Evolutionary conservation across 2,329 filamentous ascomycete genomes (phyloP), one percentile per base, ranked within the genome.

Genomic region (Epicoccum nigrum): DNA sequence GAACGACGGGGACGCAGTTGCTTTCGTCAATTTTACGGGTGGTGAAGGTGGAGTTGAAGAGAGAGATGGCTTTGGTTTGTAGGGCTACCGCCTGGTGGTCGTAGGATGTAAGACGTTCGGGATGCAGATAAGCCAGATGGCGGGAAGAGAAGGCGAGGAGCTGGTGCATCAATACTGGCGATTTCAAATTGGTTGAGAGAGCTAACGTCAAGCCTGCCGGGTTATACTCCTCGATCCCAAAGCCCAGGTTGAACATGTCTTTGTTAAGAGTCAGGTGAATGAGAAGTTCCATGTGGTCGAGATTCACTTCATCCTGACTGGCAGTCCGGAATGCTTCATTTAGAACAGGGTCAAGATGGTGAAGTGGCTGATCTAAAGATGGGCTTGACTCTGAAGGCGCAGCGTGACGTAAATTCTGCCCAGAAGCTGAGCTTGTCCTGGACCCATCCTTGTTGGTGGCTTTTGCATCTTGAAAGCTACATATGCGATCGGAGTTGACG

Each of bases 121-220:
- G 69, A 7, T 61, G 53, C 2, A 71, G 23, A 27, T 55, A 58
- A 3, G 72, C 67, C 2, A 74, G 56, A 42, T 74, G 72, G 2
- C 68, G 64, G 2, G 74, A 67, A 12, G 73, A 73, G 31, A 73
- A 69, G 20, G 73, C 71, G 13, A 76, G 65, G 8, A 76, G 43
- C 45, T 70, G 58, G 52, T 75, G 62, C 41, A 77, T 56, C 21
- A 77, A 65, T 47, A 71, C 76, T 2, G 73, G 28, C 7, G 28
- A 30, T 4, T 61, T 47, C 2, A 74, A 53, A 8, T 54, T 60
- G 5, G 48, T 46, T 16, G 61, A 58, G 3, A 74, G 44, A 4
- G 59, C 57, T 4, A 65, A 15, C 16, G 51, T 21, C 38, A 67
- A 45, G 17, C 51, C 46, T n/a, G 45, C 30, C 5, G 46, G 44